These are phyloP conservation scores for Paraglomus brasilianum DNA, from an alignment of 192 early-diverging fungal genomes.

Conservation along the genomic window DNA sequence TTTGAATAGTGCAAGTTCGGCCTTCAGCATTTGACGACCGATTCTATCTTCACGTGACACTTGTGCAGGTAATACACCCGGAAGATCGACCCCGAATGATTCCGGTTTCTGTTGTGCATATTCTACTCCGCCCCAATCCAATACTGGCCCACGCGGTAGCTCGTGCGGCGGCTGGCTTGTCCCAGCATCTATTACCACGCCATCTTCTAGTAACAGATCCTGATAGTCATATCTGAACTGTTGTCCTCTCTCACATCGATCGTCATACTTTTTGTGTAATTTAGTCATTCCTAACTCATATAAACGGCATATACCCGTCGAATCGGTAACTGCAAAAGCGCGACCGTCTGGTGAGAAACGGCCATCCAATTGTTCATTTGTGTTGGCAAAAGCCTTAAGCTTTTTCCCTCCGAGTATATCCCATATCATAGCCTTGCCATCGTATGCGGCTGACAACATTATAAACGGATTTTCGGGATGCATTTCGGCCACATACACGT, in stretches of 20 bases:
- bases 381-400: conserved; percentile 32
- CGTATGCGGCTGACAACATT: conserved; percentile 78
- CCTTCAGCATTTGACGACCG: conserved; percentile 43
- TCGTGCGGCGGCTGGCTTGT: conserved; percentile 69
- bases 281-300: conserved; percentile 60
- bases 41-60: conserved; percentile 54
- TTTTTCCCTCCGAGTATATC: conserved; percentile 60
- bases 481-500: conserved; percentile 71
- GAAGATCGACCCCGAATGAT: conserved; percentile 58
- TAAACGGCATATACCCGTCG: conserved; percentile 64
- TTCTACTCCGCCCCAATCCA: conserved; percentile 66
- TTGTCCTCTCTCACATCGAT: conserved; percentile 63
- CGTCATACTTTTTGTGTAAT: conserved; percentile 46
- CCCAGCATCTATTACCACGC: conserved; percentile 70
- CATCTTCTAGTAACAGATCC: conserved; percentile 61
- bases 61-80: conserved; percentile 40
- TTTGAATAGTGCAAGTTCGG: conserved; percentile 51
- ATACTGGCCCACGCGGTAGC: conserved; percentile 56
- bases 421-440: conserved; percentile 82
- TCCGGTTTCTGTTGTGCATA: conserved; percentile 60
- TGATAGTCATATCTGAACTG: conserved; percentile 77
- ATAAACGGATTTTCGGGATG: conserved; percentile 74
- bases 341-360: conserved; percentile 74
- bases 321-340: conserved; percentile 69
- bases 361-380: conserved; percentile 61